Conservation (phyloP, 345 rosid species). For the Sonneratia alba region DNA sequence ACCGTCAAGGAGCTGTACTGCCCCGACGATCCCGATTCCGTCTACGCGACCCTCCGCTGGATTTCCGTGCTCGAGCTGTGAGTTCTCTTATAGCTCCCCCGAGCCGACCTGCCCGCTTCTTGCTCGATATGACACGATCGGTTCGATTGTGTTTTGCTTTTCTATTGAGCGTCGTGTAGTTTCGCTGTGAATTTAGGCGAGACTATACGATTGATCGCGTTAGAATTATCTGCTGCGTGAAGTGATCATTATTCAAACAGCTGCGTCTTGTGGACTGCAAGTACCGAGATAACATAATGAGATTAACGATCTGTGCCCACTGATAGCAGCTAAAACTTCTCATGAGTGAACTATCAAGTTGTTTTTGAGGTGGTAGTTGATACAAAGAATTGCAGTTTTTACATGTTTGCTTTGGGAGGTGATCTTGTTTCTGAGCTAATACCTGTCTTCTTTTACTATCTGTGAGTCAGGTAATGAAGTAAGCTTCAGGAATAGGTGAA, state of each 20-base stretch:
- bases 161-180: background rate
- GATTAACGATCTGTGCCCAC: background rate
- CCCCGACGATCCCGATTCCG: slow-evolving; percentile 84
- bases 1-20: slow-evolving; percentile 52
- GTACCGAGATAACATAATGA: background rate
- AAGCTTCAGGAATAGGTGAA: background rate
- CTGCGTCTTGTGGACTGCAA: background rate
- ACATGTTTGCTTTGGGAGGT: background rate
- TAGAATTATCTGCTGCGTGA: background rate
- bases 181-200: background rate
- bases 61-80: slow-evolving; percentile 88
- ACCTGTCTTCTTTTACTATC: background rate
- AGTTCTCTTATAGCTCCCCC: slow-evolving; percentile 11
- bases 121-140: background rate
- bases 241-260: background rate
- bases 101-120: background rate
- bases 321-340: background rate
- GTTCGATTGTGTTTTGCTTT: background rate
- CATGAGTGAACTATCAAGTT: background rate
- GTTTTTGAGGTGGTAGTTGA: background rate
- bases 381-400: background rate
- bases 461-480: background rate
- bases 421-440: background rate
- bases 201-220: background rate
- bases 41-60: slow-evolving; percentile 83